These are phyloP conservation scores for Calonectria hawksworthii DNA, from an alignment of 2,329 filamentous ascomycete species.

Conservation along the genomic window DNA sequence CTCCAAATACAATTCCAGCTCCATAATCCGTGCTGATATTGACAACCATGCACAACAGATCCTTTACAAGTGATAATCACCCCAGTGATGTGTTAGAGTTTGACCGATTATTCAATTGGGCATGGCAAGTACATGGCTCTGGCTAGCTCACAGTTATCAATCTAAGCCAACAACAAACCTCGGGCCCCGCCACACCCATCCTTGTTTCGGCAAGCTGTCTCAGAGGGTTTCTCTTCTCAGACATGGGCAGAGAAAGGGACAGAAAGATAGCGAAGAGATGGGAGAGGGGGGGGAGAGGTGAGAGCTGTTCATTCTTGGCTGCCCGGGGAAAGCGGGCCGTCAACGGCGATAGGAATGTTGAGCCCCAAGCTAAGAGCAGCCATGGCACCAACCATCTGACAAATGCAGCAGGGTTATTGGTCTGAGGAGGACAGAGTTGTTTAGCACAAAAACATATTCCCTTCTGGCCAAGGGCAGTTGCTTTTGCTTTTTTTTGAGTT, in stretches of 20 bases:
- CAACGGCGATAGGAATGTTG: neutral
- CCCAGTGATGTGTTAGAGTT: too few relatives aligned
- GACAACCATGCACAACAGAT: neutral
- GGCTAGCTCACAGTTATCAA: neutral
- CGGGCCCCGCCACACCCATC: neutral
- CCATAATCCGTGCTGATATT: too few relatives aligned
- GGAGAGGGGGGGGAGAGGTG: too few relatives aligned
- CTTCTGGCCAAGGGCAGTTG: neutral
- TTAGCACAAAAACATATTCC: neutral
- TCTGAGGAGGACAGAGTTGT: neutral
- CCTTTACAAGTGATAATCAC: neutral
- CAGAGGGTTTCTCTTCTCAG: neutral
- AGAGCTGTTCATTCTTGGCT: neutral
- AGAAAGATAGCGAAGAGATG: too few relatives aligned
- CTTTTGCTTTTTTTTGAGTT: neutral
- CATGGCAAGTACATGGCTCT: neutral
- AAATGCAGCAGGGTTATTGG: neutral
- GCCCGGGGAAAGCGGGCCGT: neutral
- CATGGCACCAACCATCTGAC: neutral
- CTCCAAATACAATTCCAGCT: too few relatives aligned
- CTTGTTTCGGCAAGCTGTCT: neutral
- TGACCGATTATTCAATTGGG: neutral
- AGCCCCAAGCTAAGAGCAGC: neutral
- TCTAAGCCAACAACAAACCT: neutral
- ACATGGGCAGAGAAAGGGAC: neutral